These are phyloP conservation scores for Fomitopsis schrenkii DNA, from an alignment of 1,284 basidiomycete genomes.

Conservation along the genomic window DNA sequence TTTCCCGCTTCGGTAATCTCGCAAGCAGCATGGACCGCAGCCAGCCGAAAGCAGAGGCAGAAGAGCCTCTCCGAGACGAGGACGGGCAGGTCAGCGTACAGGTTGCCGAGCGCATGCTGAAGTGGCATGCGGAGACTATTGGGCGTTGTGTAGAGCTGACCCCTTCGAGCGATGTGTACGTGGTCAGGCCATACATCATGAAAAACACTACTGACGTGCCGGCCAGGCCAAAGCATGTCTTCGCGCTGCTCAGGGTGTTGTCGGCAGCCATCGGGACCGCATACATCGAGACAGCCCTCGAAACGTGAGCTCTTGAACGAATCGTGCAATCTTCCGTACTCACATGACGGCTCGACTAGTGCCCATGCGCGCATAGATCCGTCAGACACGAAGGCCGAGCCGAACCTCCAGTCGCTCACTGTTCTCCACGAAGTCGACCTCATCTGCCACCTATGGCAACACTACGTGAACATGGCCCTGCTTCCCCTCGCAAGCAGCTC, in stretches of 20 bases:
- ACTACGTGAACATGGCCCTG: conserved; percentile 90
- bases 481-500: conserved; percentile 85
- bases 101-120: conserved; percentile 84
- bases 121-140: conserved; percentile 95
- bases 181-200: conserved; percentile 10
- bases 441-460: conserved; percentile 95
- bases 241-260: conserved; percentile 82
- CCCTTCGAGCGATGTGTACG: conserved; percentile 77
- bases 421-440: conserved; percentile 81
- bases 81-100: conserved; percentile 79
- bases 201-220: conserved; percentile 4
- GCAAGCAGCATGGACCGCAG: conserved; percentile 47
- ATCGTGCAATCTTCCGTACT: not conserved
- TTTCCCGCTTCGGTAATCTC: conserved; percentile 82
- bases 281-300: conserved; percentile 89
- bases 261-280: conserved; percentile 84
- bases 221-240: conserved; percentile 84
- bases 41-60: conserved; percentile 46
- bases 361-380: conserved; percentile 70
- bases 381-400: conserved; percentile 76
- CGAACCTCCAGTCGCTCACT: conserved; percentile 67
- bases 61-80: conserved; percentile 72
- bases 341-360: conserved; percentile 33
- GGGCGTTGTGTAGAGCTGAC: conserved; percentile 90
- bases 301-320: conserved; percentile 60